Percentiles rank a stretch among this genome's conserved stretches.
Evolutionary conservation across 768 basidiomycete genomes (phyloP).

Genomic region (Coprinellus aureogranulatus): DNA sequence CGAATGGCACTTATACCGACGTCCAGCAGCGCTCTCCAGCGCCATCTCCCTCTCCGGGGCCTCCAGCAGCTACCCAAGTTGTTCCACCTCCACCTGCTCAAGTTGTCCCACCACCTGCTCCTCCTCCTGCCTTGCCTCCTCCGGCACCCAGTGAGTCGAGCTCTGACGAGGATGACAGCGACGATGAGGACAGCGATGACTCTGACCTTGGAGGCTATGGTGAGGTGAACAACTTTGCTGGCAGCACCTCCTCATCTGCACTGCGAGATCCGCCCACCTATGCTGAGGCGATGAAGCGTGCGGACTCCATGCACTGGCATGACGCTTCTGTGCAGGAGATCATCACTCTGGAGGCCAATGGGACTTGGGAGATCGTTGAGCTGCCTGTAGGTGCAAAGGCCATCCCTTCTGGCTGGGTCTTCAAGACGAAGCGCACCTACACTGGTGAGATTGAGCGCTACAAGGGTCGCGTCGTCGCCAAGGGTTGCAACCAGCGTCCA

Average conservation of each 20-base stretch:
- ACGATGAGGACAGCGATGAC: no score
- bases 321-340: constrained; percentile 17
- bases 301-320: neutral
- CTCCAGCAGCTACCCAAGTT: no score
- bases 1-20: no score
- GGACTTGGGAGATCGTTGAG: constrained; percentile 18
- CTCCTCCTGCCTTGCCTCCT: no score
- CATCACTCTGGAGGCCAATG: constrained; percentile 18
- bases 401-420: constrained; percentile 3
- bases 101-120: no score
- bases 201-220: neutral
- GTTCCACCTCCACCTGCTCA: no score
- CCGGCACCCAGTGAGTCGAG: no score
- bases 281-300: neutral
- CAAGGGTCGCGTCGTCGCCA: constrained; percentile 42
- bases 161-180: no score
- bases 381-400: constrained; percentile 2
- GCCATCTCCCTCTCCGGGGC: no score
- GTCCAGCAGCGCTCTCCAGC: no score
- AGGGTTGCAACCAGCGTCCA: constrained; percentile 35
- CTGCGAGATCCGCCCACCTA: neutral
- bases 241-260: no score
- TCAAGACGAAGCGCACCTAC: neutral
- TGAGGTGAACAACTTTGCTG: neutral
- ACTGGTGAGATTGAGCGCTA: constrained; percentile 26